phyloP scores from a whole-genome alignment of 305 asterid species.

The Fraxinus greggii region DNA sequence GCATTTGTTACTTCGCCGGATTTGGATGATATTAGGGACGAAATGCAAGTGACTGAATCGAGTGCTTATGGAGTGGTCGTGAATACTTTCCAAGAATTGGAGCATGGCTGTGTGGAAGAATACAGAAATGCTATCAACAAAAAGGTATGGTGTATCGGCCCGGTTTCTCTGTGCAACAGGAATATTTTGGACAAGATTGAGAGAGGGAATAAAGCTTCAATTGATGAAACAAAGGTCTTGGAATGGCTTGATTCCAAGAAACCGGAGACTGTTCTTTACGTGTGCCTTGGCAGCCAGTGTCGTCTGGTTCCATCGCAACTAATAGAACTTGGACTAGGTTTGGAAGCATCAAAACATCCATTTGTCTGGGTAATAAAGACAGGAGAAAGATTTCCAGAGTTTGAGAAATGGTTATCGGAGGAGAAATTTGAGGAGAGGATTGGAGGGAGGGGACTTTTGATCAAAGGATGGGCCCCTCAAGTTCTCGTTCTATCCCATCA shows the following conservation, averaged over 20 bases:
- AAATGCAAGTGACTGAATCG: constrained; percentile 39
- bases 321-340: constrained; percentile 38
- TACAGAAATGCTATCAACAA: constrained; percentile 27
- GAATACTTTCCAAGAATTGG: constrained; percentile 48
- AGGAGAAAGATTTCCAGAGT: constrained; percentile 27
- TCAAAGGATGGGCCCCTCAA: constrained; percentile 64
- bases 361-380: constrained; percentile 51
- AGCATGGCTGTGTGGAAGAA: constrained; percentile 32
- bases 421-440: constrained; percentile 39
- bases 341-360: constrained; percentile 37
- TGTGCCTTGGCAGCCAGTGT: constrained; percentile 34
- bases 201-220: constrained; percentile 27
- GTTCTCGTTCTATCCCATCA: constrained; percentile 48
- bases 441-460: constrained; percentile 39
- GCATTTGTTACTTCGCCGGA: constrained; percentile 4
- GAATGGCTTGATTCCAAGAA: constrained; percentile 25
- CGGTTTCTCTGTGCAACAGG: constrained; percentile 33
- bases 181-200: constrained; percentile 16
- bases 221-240: background rate
- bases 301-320: constrained; percentile 22
- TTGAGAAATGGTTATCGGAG: constrained; percentile 42
- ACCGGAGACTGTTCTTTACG: constrained; percentile 26
- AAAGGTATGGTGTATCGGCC: constrained; percentile 42
- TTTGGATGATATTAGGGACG: constrained; percentile 21
- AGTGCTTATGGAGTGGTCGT: constrained; percentile 44